These are phyloP conservation scores for Boletus sp. DNA, from an alignment of 768 basidiomycete genomes.

Conservation along the genomic window DNA sequence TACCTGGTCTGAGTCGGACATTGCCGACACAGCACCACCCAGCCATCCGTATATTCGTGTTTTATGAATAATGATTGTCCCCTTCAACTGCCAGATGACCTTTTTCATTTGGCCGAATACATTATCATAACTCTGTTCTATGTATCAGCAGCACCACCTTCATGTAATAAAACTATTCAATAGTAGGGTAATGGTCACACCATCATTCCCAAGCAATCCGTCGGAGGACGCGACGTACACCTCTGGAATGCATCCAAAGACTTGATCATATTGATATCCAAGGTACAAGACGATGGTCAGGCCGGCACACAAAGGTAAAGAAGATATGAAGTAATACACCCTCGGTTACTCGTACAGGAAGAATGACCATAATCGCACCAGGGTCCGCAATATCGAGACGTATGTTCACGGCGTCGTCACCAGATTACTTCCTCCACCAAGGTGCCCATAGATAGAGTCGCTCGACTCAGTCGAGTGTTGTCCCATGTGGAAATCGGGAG, in stretches of 20 bases:
- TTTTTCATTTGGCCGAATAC: no score
- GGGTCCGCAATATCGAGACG: background rate
- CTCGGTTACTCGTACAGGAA: constrained; percentile 17
- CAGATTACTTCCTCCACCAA: constrained; percentile 16
- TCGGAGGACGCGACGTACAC: no score
- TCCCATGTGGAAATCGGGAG: constrained; percentile 30
- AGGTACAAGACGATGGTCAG: background rate
- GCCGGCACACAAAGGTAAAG: constrained; percentile 10
- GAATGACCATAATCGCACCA: constrained; percentile 3
- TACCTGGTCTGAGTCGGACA: no score
- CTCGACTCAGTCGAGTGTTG: constrained; percentile 23
- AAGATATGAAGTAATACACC: constrained; percentile 1
- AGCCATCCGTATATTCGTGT: no score
- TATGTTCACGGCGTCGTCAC: constrained; percentile 28
- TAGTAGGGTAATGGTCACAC: no score
- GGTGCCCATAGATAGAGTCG: constrained; percentile 29
- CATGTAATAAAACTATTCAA: no score
- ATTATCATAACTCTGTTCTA: no score
- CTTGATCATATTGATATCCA: constrained; percentile 1
- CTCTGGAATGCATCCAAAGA: background rate
- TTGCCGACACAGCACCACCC: no score
- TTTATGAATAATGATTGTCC: no score
- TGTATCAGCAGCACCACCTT: no score
- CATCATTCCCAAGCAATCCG: no score
- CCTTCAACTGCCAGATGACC: no score